Percentiles rank a stretch among this genome's conserved stretches.
These are phyloP conservation scores for Beauveria sp. DNA, from an alignment of 2,329 filamentous ascomycete genomes.

Conservation along the genomic window DNA sequence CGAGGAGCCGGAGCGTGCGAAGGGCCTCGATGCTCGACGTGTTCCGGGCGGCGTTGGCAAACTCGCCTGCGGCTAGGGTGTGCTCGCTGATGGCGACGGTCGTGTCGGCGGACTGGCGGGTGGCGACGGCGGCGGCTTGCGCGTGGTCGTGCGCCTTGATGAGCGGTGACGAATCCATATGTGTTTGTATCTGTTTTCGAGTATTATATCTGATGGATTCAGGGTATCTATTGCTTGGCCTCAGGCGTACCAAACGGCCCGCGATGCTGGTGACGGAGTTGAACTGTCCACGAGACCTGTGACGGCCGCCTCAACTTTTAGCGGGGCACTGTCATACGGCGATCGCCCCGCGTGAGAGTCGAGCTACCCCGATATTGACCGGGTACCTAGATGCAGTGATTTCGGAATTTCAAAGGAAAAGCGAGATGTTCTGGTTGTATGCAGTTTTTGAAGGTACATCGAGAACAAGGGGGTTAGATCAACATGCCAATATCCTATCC, in stretches of 20 bases:
- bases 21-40: conserved; percentile 67
- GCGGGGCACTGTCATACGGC: not conserved
- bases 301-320: not conserved
- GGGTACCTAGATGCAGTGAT: not conserved
- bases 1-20: conserved; percentile 75
- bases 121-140: conserved; percentile 72
- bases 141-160: conserved; percentile 80
- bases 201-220: too few relatives aligned
- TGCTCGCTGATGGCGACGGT: conserved; percentile 83
- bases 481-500: not conserved
- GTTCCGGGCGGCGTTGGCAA: conserved; percentile 69
- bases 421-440: not conserved
- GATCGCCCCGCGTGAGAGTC: not conserved
- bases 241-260: conserved; percentile 3
- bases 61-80: conserved; percentile 79
- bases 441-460: not conserved
- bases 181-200: not conserved
- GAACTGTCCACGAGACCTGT: not conserved
- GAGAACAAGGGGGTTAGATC: too few relatives aligned
- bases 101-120: conserved; percentile 66
- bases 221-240: not conserved
- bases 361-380: too few relatives aligned
- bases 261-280: not conserved
- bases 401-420: too few relatives aligned
- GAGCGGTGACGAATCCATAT: conserved; percentile 32